Conservation (phyloP, 1,284 basidiomycete species). For the Irpex lacteus region DNA sequence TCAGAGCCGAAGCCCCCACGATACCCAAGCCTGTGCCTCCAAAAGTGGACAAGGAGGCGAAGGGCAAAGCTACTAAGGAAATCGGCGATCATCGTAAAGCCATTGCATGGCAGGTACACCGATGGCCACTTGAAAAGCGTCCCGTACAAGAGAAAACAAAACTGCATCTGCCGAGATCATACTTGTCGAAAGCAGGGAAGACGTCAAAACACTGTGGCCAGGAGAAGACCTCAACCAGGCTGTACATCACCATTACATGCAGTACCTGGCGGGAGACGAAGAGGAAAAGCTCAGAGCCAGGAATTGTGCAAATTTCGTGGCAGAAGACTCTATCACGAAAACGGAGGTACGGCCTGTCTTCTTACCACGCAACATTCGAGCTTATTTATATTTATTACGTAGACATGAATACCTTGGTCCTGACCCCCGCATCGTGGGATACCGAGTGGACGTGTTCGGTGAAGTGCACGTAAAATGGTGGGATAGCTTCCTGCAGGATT, state of each 20-base stretch:
- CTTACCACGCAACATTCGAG: neutral
- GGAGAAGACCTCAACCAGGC: constrained; percentile 39
- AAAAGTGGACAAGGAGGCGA: constrained; percentile 17
- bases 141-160: constrained; percentile 23
- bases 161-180: constrained; percentile 39
- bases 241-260: constrained; percentile 35
- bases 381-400: neutral
- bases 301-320: constrained; percentile 36
- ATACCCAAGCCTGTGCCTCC: constrained; percentile 14
- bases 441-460: constrained; percentile 34
- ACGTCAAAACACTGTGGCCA: constrained; percentile 29
- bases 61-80: constrained; percentile 20
- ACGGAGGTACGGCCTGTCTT: constrained; percentile 29
- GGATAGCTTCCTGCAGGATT: constrained; percentile 41
- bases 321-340: constrained; percentile 32
- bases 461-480: constrained; percentile 41
- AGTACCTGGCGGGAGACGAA: constrained; percentile 16
- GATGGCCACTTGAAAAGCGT: constrained; percentile 34
- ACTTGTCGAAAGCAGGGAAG: constrained; percentile 34
- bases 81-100: constrained; percentile 27
- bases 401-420: constrained; percentile 45
- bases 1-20: constrained; percentile 18
- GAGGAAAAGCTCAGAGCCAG: constrained; percentile 12
- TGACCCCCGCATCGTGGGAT: constrained; percentile 41
- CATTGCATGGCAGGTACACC: constrained; percentile 33